phyloP scores from a whole-genome alignment of 1,284 basidiomycete species.

The Heterobasidion irregulare region DNA sequence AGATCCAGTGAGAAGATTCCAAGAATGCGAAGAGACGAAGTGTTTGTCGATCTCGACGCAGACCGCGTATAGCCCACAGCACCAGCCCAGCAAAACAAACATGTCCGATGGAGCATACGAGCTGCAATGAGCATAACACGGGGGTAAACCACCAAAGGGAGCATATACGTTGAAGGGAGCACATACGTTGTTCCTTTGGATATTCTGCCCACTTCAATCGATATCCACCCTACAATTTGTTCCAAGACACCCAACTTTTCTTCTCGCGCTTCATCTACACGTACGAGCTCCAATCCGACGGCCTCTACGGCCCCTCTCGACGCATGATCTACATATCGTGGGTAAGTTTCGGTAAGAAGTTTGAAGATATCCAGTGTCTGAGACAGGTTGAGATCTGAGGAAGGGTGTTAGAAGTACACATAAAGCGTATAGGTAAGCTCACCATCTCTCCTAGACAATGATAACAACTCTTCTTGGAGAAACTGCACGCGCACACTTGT shows the following conservation, averaged over 20 bases:
- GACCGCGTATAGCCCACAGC: slow-evolving; percentile 53
- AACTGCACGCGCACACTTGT: slow-evolving; percentile 51
- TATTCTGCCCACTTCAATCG: slow-evolving; percentile 51
- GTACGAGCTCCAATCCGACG: slow-evolving; percentile 55
- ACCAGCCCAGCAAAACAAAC: slow-evolving; percentile 71
- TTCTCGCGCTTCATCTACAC: slow-evolving; percentile 39
- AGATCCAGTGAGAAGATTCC: slow-evolving; percentile 39
- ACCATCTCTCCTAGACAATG: slow-evolving; percentile 55
- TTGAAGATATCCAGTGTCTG: slow-evolving; percentile 69
- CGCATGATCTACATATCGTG: slow-evolving; percentile 64
- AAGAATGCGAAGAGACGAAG: slow-evolving; percentile 37
- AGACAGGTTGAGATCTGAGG: slow-evolving; percentile 50
- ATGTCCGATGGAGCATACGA: slow-evolving; percentile 56
- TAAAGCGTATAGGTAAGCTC: slow-evolving; percentile 15
- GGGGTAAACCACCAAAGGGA: background rate
- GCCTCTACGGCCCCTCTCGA: slow-evolving; percentile 67
- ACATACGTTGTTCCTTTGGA: slow-evolving; percentile 45
- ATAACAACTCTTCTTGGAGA: slow-evolving; percentile 50
- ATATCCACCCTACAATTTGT: slow-evolving; percentile 66
- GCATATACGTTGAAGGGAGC: slow-evolving; percentile 1
- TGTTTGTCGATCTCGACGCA: slow-evolving; percentile 34
- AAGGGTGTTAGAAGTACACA: background rate
- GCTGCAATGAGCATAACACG: slow-evolving; percentile 23
- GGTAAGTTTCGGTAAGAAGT: slow-evolving; percentile 66
- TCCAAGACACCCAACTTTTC: slow-evolving; percentile 51